Percentiles rank a stretch among this genome's conserved stretches.
Conservation (phyloP, 2,329 filamentous ascomycete genomes). For the Fusarium albosuccineum region DNA sequence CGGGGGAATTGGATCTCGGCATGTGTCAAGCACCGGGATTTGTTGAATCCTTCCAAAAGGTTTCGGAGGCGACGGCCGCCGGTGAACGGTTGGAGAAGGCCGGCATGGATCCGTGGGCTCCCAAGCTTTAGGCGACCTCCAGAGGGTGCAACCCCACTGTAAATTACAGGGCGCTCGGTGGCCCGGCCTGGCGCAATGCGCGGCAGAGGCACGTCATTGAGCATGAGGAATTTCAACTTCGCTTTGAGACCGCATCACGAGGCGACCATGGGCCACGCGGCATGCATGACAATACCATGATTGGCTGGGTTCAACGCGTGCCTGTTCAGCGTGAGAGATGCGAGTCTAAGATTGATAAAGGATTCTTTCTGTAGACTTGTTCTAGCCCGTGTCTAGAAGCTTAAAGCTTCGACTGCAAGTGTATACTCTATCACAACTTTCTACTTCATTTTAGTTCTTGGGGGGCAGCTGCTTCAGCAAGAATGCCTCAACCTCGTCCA, state of each 20-base stretch:
- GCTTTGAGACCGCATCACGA: slow-evolving; percentile 27
- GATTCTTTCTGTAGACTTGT: not conserved
- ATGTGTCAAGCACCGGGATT: slow-evolving; percentile 14
- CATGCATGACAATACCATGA: slow-evolving; percentile 6
- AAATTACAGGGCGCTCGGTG: slow-evolving; percentile 40
- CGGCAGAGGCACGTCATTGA: slow-evolving; percentile 42
- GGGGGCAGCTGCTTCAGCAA: slow-evolving; percentile 60
- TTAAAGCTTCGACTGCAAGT: not conserved
- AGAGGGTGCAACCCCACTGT: slow-evolving; percentile 36
- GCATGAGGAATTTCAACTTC: slow-evolving; percentile 19
- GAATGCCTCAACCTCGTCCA: slow-evolving; percentile 82
- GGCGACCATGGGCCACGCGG: slow-evolving; percentile 24
- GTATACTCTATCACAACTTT: not conserved
- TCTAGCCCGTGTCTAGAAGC: slow-evolving; percentile 4
- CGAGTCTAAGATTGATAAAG: not conserved
- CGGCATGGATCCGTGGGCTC: slow-evolving; percentile 12
- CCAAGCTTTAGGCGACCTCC: not conserved
- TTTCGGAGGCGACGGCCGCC: slow-evolving; percentile 20
- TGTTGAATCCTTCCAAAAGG: slow-evolving; percentile 26
- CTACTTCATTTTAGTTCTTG: slow-evolving; percentile 29
- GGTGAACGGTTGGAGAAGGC: slow-evolving; percentile 43
- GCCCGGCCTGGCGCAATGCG: slow-evolving; percentile 26
- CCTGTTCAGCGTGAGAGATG: slow-evolving; percentile 8
- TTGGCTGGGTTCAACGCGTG: slow-evolving; percentile 23
- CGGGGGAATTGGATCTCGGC: not conserved